These are phyloP conservation scores for Podospora sp. DNA, from an alignment of 495 filamentous ascomycete species.

Conservation along the genomic window DNA sequence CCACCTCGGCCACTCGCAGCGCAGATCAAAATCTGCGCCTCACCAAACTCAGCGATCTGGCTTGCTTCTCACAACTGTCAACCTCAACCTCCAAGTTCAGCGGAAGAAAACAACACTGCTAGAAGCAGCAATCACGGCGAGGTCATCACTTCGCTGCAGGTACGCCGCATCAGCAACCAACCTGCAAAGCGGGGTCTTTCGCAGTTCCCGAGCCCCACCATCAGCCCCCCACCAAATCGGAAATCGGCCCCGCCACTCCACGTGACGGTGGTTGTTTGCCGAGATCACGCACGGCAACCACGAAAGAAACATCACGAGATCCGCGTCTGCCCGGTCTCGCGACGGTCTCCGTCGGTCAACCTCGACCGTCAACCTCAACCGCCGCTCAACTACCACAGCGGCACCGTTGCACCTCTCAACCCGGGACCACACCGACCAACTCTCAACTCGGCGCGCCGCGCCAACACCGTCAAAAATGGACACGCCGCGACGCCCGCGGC, in stretches of 20 bases:
- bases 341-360: background rate
- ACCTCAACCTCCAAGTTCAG: no score
- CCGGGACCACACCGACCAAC: no score
- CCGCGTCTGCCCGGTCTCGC: background rate
- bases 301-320: slow-evolving; percentile 17
- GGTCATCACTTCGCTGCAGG: background rate
- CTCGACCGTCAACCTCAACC: background rate
- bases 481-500: slow-evolving; percentile 20
- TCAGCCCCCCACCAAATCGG: background rate
- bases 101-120: no score
- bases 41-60: no score
- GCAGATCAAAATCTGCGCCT: no score
- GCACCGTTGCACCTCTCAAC: background rate
- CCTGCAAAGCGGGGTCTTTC: background rate
- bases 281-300: slow-evolving; percentile 15
- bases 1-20: no score
- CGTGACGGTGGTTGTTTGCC: slow-evolving; percentile 6
- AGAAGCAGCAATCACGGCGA: background rate
- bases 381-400: background rate
- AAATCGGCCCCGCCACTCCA: background rate
- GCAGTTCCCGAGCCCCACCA: background rate
- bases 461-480: slow-evolving; percentile 24
- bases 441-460: background rate
- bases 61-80: no score
- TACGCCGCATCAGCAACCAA: background rate